These are phyloP conservation scores for Xylaria sp. DNA, from an alignment of 2,329 filamentous ascomycete species.

Conservation along the genomic window DNA sequence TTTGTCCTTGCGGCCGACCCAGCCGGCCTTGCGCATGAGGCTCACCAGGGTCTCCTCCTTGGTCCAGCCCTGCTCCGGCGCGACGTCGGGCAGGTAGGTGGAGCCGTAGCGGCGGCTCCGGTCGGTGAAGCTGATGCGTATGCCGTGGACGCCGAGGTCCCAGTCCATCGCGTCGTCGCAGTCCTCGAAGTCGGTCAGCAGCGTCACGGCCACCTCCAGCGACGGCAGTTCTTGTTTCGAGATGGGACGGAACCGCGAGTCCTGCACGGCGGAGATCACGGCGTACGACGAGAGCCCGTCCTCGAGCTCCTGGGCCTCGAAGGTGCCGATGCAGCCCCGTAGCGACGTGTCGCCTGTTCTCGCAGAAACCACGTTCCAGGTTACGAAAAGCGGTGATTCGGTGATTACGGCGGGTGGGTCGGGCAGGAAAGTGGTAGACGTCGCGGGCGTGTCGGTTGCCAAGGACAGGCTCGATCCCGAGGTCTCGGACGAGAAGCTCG, in stretches of 20 bases:
- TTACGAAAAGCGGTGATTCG: constrained; percentile 83
- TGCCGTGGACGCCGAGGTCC: constrained; percentile 82
- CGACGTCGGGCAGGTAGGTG: constrained; percentile 92
- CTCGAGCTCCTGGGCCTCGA: constrained; percentile 74
- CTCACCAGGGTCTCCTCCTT: constrained; percentile 90
- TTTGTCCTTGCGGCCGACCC: constrained; percentile 75
- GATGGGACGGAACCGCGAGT: constrained; percentile 64
- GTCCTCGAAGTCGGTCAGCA: constrained; percentile 84
- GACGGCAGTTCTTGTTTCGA: constrained; percentile 55
- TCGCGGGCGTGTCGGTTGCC: constrained; percentile 46
- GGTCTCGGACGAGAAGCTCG: constrained; percentile 33
- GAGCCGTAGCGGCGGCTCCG: constrained; percentile 74
- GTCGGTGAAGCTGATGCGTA: constrained; percentile 83
- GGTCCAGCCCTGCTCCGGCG: constrained; percentile 89
- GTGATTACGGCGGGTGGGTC: constrained; percentile 37
- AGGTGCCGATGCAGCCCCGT: constrained; percentile 95
- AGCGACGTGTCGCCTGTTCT: constrained; percentile 64
- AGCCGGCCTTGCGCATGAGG: constrained; percentile 93
- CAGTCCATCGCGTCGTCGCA: constrained; percentile 77
- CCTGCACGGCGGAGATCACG: constrained; percentile 72
- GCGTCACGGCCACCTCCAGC: constrained; percentile 71
- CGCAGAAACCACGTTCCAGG: constrained; percentile 79
- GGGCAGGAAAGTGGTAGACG: constrained; percentile 47
- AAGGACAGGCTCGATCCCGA: constrained; percentile 42
- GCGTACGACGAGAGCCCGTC: constrained; percentile 79